A percentile compares a stretch with the other conserved stretches of the same genome.
phyloP scores from a whole-genome alignment of 805 yeast species.

The Saccharomycopsis lassenensis region DNA sequence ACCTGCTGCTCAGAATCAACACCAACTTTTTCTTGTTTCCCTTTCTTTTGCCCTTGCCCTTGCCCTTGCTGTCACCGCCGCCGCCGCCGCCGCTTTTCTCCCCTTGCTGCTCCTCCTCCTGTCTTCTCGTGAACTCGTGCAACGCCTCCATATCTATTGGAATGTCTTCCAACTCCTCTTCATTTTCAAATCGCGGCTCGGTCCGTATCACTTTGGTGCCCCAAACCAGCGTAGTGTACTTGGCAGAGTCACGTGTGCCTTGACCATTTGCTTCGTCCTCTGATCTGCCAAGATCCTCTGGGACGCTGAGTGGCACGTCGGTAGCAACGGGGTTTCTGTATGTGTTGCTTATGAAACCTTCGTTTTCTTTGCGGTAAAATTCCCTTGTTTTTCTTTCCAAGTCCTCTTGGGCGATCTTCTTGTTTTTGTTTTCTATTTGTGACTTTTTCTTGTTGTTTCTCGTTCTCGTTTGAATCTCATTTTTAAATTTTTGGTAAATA shows the following conservation, averaged over 20 bases:
- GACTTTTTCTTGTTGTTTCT: conserved; percentile 37
- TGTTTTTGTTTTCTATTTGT: conserved; percentile 50
- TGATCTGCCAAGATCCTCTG: background rate
- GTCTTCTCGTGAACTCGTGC: conserved; percentile 3
- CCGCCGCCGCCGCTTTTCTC: conserved; percentile 2
- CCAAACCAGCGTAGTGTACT: conserved; percentile 17
- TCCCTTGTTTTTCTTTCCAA: conserved; percentile 48
- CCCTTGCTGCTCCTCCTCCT: conserved; percentile 3
- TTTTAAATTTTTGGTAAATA: conserved; percentile 35
- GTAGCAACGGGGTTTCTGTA: background rate
- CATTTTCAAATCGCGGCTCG: conserved; percentile 1
- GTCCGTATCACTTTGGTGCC: conserved; percentile 13
- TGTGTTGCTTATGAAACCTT: conserved; percentile 11
- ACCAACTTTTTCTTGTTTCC: conserved; percentile 13
- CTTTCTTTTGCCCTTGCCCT: conserved; percentile 7
- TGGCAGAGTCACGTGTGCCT: no score
- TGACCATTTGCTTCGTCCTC: background rate
- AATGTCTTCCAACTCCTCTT: conserved; percentile 8
- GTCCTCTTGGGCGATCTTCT: conserved; percentile 42
- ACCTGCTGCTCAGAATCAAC: conserved; percentile 3
- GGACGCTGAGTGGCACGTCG: background rate
- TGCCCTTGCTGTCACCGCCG: background rate
- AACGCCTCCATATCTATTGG: conserved; percentile 9
- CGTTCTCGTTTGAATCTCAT: conserved; percentile 48
- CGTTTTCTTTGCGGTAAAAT: conserved; percentile 51